These are phyloP conservation scores for grape (Vitis vinifera) DNA, from an alignment of 164 flowering plant genomes.

Conservation along the genomic window ASM3070453v1 NC_081810.1:2873001-2873500, in stretches of 20 bases:
- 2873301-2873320: no score
- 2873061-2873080: slow-evolving; percentile 23
- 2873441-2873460: no score
- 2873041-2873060: slow-evolving; percentile 23
- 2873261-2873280: no score
- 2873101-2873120: slow-evolving; percentile 25
- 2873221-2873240: slow-evolving; percentile 22
- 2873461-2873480: no score
- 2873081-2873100: slow-evolving; percentile 39
- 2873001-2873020: no score
- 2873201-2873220: slow-evolving; percentile 59
- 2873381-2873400: neutral
- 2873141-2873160: slow-evolving; percentile 31
- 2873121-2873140: slow-evolving; percentile 30
- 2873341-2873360: no score
- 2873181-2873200: slow-evolving; percentile 55
- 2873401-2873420: no score
- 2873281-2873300: no score
- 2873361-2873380: neutral
- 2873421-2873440: no score
- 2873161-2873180: slow-evolving; percentile 29
- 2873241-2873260: neutral
- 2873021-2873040: no score
- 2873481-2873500: no score
- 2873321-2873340: no score